Conservation (phyloP, 176 grass and related monocot genomes). For the Oryza rufipogon region DNA sequence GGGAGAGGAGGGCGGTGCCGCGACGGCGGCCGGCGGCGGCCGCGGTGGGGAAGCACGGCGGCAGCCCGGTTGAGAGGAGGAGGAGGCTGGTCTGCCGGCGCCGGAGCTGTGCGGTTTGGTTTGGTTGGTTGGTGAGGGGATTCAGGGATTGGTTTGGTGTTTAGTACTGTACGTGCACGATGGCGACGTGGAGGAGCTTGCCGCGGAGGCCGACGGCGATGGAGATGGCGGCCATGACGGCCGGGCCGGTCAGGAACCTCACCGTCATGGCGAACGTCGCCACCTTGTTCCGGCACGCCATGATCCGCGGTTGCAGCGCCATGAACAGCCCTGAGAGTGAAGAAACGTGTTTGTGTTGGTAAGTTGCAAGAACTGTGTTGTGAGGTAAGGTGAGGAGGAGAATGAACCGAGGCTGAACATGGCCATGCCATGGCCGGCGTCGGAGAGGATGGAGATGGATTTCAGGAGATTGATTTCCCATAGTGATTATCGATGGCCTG, state of each 20-base stretch:
- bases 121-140: neutral
- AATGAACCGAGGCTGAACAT: slow-evolving; percentile 97
- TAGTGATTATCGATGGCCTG: neutral
- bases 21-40: too few relatives aligned
- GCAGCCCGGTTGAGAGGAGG: too few relatives aligned
- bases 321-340: slow-evolving; percentile 78
- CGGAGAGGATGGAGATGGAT: slow-evolving; percentile 96
- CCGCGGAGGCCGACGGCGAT: slow-evolving; percentile 91
- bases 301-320: slow-evolving; percentile 97
- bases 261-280: slow-evolving; percentile 88
- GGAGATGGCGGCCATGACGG: slow-evolving; percentile 88
- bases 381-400: neutral
- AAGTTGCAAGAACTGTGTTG: neutral
- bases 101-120: too few relatives aligned
- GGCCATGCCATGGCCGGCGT: slow-evolving; percentile 98
- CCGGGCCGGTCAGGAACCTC: slow-evolving; percentile 83
- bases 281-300: slow-evolving; percentile 88
- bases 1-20: too few relatives aligned
- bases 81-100: too few relatives aligned
- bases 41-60: too few relatives aligned
- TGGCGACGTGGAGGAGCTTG: slow-evolving; percentile 85
- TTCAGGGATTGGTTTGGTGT: neutral
- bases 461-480: slow-evolving; percentile 29
- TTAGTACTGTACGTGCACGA: slow-evolving; percentile 69
- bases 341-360: neutral